Conservation (phyloP, 345 rosid species). For the Salix exigua region DNA sequence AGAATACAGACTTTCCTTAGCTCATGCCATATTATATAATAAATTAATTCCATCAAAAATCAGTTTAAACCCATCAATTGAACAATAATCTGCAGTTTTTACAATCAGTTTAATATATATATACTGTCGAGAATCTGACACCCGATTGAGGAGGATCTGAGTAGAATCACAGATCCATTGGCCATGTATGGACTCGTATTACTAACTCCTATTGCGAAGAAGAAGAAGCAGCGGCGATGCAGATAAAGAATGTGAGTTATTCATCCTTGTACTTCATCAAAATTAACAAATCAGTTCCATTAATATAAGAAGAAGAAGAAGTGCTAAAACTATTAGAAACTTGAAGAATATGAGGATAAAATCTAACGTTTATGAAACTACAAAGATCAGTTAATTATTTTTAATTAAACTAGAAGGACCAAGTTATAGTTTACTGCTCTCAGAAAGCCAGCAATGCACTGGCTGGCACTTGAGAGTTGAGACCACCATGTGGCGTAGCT, state of each 20-base stretch:
- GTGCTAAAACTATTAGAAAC: no score
- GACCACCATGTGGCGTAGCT: background rate
- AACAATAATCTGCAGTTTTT: no score
- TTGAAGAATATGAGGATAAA: background rate
- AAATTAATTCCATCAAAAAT: background rate
- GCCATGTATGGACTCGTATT: background rate
- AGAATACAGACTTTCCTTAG: background rate
- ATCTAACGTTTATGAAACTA: background rate
- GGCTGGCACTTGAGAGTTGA: background rate
- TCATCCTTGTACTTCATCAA: no score
- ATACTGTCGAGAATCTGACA: background rate
- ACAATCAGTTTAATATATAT: no score
- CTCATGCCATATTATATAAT: background rate
- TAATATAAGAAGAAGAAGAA: no score
- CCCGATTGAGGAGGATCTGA: background rate
- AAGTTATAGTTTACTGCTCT: background rate
- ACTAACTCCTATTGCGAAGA: no score
- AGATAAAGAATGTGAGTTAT: no score
- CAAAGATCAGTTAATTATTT: background rate
- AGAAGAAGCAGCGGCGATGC: no score
- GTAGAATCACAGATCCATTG: background rate
- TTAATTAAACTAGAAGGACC: background rate
- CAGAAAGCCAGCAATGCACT: background rate
- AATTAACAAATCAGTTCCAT: no score
- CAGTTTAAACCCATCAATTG: background rate